Evolutionary conservation across 208 protist species (phyloP).

Genomic region (Herpetomonas tarakana): DNA sequence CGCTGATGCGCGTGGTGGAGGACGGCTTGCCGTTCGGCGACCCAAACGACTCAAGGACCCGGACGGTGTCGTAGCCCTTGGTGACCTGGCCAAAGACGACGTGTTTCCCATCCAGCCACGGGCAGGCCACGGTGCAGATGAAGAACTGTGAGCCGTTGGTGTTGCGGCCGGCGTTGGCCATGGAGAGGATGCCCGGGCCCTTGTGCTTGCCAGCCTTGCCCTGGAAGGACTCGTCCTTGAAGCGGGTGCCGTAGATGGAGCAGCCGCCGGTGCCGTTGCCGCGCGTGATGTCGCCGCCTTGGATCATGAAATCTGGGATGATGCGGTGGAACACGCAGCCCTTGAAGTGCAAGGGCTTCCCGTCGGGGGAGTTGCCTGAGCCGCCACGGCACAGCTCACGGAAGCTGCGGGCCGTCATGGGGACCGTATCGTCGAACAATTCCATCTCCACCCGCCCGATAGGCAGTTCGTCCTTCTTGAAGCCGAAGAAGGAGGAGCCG

Average conservation of each 20-base stretch:
- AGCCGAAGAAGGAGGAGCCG: constrained; percentile 45
- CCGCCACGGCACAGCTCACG: constrained; percentile 80
- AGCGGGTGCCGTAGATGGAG: constrained; percentile 92
- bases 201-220: constrained; percentile 87
- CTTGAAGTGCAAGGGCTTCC: constrained; percentile 91
- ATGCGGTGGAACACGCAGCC: constrained; percentile 93
- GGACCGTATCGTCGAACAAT: constrained; percentile 92
- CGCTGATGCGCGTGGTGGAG: constrained; percentile 48
- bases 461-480: constrained; percentile 19
- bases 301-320: constrained; percentile 94
- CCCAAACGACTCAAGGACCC: constrained; percentile 67
- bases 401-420: constrained; percentile 92
- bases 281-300: constrained; percentile 95
- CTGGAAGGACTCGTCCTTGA: constrained; percentile 95
- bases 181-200: constrained; percentile 83
- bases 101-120: constrained; percentile 94
- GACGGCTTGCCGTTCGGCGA: constrained; percentile 67
- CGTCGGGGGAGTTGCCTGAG: constrained; percentile 45
- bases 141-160: constrained; percentile 95
- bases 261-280: constrained; percentile 93
- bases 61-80: constrained; percentile 79
- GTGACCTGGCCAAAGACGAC: constrained; percentile 95
- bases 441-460: constrained; percentile 94
- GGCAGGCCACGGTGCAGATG: constrained; percentile 79
- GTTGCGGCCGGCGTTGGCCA: constrained; percentile 91